Percentiles rank a stretch among this genome's conserved stretches.
These are phyloP conservation scores for Jaapia argillacea DNA, from an alignment of 768 basidiomycete species.

Conservation along the genomic window DNA sequence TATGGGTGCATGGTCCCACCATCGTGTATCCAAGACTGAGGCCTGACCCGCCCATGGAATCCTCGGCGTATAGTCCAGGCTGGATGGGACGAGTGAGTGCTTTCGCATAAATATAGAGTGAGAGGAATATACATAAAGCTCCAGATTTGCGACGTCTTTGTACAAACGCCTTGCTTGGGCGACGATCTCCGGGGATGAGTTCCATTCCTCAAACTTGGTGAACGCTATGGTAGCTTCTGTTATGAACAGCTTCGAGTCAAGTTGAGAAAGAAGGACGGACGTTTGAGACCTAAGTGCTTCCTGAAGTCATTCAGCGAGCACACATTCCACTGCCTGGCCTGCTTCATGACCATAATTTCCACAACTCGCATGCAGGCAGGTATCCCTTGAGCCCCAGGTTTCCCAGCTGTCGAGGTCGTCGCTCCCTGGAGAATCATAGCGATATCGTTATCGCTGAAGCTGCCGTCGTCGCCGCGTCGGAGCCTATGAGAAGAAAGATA, in stretches of 20 bases:
- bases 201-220: slow-evolving; percentile 72
- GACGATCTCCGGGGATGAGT: slow-evolving; percentile 50
- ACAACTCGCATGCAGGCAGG: slow-evolving; percentile 62
- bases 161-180: slow-evolving; percentile 67
- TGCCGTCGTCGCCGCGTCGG: slow-evolving; percentile 45
- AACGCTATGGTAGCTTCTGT: slow-evolving; percentile 43
- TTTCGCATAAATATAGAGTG: neutral
- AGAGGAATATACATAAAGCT: slow-evolving; percentile 62
- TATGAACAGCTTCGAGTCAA: slow-evolving; percentile 1
- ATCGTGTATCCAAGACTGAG: slow-evolving; percentile 82
- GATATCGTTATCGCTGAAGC: slow-evolving; percentile 62
- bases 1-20: slow-evolving; percentile 12
- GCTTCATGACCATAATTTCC: slow-evolving; percentile 80
- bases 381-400: slow-evolving; percentile 70
- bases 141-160: slow-evolving; percentile 63
- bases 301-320: slow-evolving; percentile 33
- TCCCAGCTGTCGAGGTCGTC: slow-evolving; percentile 64
- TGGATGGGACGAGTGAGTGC: neutral
- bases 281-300: slow-evolving; percentile 67
- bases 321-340: slow-evolving; percentile 68
- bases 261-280: slow-evolving; percentile 25
- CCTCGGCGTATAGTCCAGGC: slow-evolving; percentile 53
- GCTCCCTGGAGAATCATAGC: slow-evolving; percentile 58
- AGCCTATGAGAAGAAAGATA: slow-evolving; percentile 46
- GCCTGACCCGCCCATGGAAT: slow-evolving; percentile 67